Conservation (phyloP, 2,329 filamentous ascomycete genomes). For the Lizonia empirigonia region DNA sequence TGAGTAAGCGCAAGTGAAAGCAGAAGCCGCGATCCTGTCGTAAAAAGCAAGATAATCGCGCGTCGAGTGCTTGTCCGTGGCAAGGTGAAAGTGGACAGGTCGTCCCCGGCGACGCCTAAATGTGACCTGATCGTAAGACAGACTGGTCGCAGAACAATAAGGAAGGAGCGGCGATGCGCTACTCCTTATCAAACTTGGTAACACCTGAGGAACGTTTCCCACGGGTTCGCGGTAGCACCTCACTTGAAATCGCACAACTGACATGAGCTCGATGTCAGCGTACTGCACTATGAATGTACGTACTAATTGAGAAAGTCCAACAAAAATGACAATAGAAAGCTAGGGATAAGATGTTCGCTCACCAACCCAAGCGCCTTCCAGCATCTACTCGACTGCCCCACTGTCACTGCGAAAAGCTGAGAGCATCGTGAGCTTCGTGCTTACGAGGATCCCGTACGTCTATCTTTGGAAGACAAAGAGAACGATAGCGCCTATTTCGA, state of each 20-base stretch:
- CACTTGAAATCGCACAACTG: not conserved
- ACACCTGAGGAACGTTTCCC: not conserved
- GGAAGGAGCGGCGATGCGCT: not conserved
- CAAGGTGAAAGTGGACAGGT: not conserved
- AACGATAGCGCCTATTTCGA: too few relatives aligned
- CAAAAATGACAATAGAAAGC: too few relatives aligned
- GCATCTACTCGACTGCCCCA: not conserved
- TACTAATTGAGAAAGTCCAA: not conserved
- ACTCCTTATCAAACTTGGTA: not conserved
- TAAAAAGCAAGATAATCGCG: not conserved
- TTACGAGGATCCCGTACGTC: not conserved
- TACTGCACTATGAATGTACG: not conserved
- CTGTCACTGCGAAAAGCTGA: not conserved
- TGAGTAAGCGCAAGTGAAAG: not conserved
- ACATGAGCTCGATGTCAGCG: not conserved
- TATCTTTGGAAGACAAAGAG: not conserved
- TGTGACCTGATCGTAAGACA: not conserved
- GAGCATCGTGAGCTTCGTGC: not conserved
- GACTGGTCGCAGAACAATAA: not conserved
- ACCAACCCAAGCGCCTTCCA: too few relatives aligned
- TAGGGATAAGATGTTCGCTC: too few relatives aligned
- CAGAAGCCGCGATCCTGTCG: not conserved
- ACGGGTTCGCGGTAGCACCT: not conserved
- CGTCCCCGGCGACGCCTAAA: not conserved
- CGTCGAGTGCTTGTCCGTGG: not conserved